phyloP scores from a whole-genome alignment of 1,284 basidiomycete genomes.

The Calocybe gambosa region DNA sequence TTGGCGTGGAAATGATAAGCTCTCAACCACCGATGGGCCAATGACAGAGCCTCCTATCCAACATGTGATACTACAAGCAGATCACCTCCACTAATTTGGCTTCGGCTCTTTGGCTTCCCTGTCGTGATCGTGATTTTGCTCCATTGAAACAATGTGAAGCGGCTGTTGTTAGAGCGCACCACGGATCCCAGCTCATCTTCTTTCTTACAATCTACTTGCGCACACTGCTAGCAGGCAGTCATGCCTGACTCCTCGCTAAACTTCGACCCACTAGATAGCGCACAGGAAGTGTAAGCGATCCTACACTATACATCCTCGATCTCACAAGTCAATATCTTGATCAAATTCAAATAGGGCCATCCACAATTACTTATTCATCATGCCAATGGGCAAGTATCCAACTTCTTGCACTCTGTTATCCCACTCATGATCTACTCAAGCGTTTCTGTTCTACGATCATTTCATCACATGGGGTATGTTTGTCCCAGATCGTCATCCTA shows the following conservation, averaged over 20 bases:
- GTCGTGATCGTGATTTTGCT: too few species aligned
- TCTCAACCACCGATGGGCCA: too few species aligned
- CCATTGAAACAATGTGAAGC: too few species aligned
- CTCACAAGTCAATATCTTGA: background rate
- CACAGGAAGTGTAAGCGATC: conserved; percentile 11
- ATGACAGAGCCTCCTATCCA: too few species aligned
- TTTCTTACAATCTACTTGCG: too few species aligned
- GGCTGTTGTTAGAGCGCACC: too few species aligned
- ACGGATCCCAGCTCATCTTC: too few species aligned
- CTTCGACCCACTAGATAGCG: conserved; percentile 3
- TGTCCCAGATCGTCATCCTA: background rate
- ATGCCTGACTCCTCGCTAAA: conserved; percentile 9
- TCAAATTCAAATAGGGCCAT: conserved; percentile 10
- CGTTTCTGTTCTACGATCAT: conserved; percentile 35
- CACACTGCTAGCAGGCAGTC: background rate
- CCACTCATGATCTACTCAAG: conserved; percentile 15
- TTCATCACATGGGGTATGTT: conserved; percentile 27
- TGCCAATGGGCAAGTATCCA: conserved; percentile 23
- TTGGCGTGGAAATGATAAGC: too few species aligned
- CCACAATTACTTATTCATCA: conserved; percentile 25
- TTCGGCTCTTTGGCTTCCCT: too few species aligned
- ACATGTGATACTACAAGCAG: too few species aligned
- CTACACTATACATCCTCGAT: background rate
- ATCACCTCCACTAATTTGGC: too few species aligned
- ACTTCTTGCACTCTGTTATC: background rate